Evolutionary conservation across 1,139 yeast species (phyloP), one percentile per base, ranked within the genome.

Genomic region (Meyerozyma carpophila): DNA sequence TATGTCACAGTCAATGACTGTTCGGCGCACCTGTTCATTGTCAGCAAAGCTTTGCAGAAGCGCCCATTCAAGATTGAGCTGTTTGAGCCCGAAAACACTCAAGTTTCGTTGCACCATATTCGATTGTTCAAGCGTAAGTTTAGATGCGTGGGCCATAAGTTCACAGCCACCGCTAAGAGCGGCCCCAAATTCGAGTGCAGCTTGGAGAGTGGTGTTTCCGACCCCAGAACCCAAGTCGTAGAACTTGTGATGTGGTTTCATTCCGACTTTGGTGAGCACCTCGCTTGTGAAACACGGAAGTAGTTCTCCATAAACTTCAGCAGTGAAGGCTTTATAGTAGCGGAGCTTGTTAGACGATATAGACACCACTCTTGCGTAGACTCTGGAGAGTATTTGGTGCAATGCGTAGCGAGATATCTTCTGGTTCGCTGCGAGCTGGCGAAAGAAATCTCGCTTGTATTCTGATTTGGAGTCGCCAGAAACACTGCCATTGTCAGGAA

Each of bases 191-290:
- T 90, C 96, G 26, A 90, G 64, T 0, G 96, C 90, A 0, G 96
- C 95, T 61, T 90, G 97, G 42, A 90, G 75, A 0, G 87, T 84
- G 44, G 96, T 88, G 57, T 90, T 90, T 0, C 96, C 98, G 4
- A 91, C 97, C 5, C 97, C 97, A 0, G 95, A 88, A 0, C 97
- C 98, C 32, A 91, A 69, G 62, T 87, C 97, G 48, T 90, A 81
- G 56, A 89, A 90, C 21, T 72, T 76, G 42, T 79, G 77, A 1
- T 63, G 62, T 1, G 81, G 73, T 29, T 65, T 62, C 41, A 89
- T 66, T 1, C 70, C 73, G 37, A 90, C 84, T 56, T 86, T 79
- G 4, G 77, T 68, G 52, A 85, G 81, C 1, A 87, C 84, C 51
- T 75, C 81, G 42, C 89, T 76, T 34, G 87, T 72, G 55, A 90